Evolutionary conservation across 2,329 filamentous ascomycete species (phyloP), one percentile per base, ranked within the genome.

Genomic region (Nemania sp.): DNA sequence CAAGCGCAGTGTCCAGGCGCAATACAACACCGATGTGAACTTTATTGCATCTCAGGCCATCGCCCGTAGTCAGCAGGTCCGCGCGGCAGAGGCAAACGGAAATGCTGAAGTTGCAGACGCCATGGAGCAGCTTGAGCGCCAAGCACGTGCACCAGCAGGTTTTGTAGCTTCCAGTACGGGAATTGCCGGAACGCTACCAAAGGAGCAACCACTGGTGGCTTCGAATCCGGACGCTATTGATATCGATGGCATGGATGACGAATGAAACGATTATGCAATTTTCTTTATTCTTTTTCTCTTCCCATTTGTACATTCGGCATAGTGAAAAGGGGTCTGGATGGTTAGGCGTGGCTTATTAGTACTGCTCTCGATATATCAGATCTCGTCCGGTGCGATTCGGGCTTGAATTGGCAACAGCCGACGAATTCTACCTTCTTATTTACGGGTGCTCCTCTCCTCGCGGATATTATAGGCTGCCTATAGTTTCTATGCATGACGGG

Each of bases 21-120:
- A 97, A 79, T 99, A 96, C 82, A 98, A 98, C 73, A 99, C 96
- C 46, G 95, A 99, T 72, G 94, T 99, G 81, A 96, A 93, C 75
- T 99, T 97, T 73, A 97, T 99, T 76, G 95, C 95, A 10, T 96
- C 92, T 5, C 95, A 99, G 75, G 95, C 95, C 25, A 82, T 99
- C 67, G 92, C 92, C 20, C 87, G 92, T 64, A 88, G 87, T 65
- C 90, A 96, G 74, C 84, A 83, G 67, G 78, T 78, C 57, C 78
- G 77, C 63, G 75, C 73, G 18, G 75, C 72, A 43, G 77, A 72
- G 34, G 76, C 76, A 52, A 78, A 76, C 9, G 79, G 78, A 20
- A 80, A 80, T 50, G 70, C 73, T 10, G 81, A 85, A 57, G 80
- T 83, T 40, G 84, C 83, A 3, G 93, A 97, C 76, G 92, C 92